These are phyloP conservation scores for Leccinum pachyderme DNA, from an alignment of 1,284 basidiomycete species.

Conservation along the genomic window DNA sequence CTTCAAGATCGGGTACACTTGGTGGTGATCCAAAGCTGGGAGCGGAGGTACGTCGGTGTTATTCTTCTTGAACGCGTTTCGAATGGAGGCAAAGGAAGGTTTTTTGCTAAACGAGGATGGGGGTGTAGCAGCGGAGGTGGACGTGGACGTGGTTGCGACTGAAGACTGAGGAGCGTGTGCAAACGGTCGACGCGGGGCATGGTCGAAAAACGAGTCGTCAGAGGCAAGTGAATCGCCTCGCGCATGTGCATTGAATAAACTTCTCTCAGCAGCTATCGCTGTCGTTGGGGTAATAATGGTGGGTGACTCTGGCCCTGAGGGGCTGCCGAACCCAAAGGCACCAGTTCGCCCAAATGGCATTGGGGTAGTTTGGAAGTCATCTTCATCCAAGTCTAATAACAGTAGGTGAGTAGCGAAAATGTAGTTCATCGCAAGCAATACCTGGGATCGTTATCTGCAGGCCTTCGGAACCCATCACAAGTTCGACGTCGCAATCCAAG, in stretches of 20 bases:
- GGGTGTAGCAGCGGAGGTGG: slow-evolving; percentile 24
- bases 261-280: slow-evolving; percentile 50
- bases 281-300: slow-evolving; percentile 45
- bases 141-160: slow-evolving; percentile 46
- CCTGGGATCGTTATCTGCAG: slow-evolving; percentile 83
- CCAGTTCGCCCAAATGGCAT: slow-evolving; percentile 64
- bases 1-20: slow-evolving; percentile 66
- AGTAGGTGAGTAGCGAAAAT: slow-evolving; percentile 1
- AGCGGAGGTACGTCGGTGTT: slow-evolving; percentile 59
- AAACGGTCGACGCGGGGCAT: slow-evolving; percentile 52
- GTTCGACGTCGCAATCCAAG: slow-evolving; percentile 6
- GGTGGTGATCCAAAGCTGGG: slow-evolving; percentile 58
- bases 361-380: slow-evolving; percentile 59
- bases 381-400: slow-evolving; percentile 67
- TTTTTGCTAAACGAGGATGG: slow-evolving; percentile 71
- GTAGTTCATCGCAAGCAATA: slow-evolving; percentile 29
- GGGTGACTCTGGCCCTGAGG: slow-evolving; percentile 65
- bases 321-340: slow-evolving; percentile 38
- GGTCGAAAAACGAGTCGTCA: slow-evolving; percentile 64
- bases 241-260: slow-evolving; percentile 59
- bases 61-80: slow-evolving; percentile 83
- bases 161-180: slow-evolving; percentile 71
- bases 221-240: slow-evolving; percentile 74
- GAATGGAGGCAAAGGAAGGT: slow-evolving; percentile 81
- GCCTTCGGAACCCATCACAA: slow-evolving; percentile 48